Evolutionary conservation across 1,284 basidiomycete genomes (phyloP).

Genomic region (Pseudozyma hubeiensis): DNA sequence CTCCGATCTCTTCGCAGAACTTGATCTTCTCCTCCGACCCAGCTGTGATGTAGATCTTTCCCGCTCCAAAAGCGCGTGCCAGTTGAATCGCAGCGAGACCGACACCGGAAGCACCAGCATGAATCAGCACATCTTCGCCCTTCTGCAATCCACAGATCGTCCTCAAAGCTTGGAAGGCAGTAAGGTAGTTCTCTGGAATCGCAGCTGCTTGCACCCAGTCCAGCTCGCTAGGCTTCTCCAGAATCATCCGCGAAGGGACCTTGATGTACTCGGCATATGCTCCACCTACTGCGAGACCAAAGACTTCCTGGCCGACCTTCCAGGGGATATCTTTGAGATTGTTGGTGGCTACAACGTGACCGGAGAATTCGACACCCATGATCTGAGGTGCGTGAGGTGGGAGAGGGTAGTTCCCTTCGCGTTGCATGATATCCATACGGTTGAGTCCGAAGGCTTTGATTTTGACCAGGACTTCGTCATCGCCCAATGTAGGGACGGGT

Average conservation of each 20-base stretch:
- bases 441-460: slow-evolving; percentile 66
- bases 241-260: slow-evolving; percentile 77
- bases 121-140: slow-evolving; percentile 84
- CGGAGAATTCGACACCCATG: slow-evolving; percentile 90
- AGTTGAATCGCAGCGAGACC: slow-evolving; percentile 91
- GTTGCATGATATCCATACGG: slow-evolving; percentile 67
- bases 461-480: slow-evolving; percentile 78
- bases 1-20: slow-evolving; percentile 76
- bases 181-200: slow-evolving; percentile 65
- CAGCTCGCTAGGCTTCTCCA: slow-evolving; percentile 80
- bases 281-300: slow-evolving; percentile 79
- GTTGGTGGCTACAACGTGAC: slow-evolving; percentile 71
- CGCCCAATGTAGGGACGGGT: slow-evolving; percentile 73
- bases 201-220: slow-evolving; percentile 78
- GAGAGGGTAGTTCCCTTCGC: slow-evolving; percentile 72
- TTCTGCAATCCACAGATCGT: slow-evolving; percentile 69
- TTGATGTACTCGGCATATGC: slow-evolving; percentile 91
- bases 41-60: slow-evolving; percentile 74
- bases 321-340: slow-evolving; percentile 28
- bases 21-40: slow-evolving; percentile 86
- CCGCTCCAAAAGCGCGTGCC: slow-evolving; percentile 78
- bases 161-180: slow-evolving; percentile 64
- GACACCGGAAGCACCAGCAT: slow-evolving; percentile 79
- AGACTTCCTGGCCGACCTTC: slow-evolving; percentile 84
- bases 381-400: slow-evolving; percentile 82